Conservation (phyloP, 768 basidiomycete species). For the Collybia nuda region DNA sequence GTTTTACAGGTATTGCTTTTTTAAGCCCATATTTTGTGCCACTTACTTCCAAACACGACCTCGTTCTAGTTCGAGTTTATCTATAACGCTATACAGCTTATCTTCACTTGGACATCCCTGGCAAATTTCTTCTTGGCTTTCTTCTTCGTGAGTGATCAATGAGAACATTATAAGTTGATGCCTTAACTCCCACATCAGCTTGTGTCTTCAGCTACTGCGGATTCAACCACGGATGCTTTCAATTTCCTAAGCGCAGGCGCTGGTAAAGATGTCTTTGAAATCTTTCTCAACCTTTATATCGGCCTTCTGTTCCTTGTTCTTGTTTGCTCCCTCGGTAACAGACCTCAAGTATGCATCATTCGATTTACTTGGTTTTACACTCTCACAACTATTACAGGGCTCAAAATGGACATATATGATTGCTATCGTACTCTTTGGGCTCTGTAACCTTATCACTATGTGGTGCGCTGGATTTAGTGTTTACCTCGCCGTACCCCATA, state of each 20-base stretch:
- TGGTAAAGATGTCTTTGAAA: constrained; percentile 70
- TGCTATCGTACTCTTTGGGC: constrained; percentile 76
- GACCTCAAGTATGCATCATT: constrained; percentile 54
- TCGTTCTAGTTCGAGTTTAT: constrained; percentile 74
- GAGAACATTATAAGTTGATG: constrained; percentile 14
- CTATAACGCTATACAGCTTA: constrained; percentile 84
- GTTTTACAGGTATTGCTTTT: constrained; percentile 53
- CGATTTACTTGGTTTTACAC: not conserved
- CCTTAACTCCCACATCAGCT: constrained; percentile 46
- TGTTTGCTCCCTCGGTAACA: constrained; percentile 89
- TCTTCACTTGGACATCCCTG: constrained; percentile 93
- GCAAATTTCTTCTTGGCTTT: constrained; percentile 95
- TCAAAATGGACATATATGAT: constrained; percentile 83
- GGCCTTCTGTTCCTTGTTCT: constrained; percentile 78
- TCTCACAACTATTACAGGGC: constrained; percentile 42
- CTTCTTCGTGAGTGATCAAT: constrained; percentile 72
- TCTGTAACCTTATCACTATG: constrained; percentile 75
- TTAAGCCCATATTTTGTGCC: not conserved
- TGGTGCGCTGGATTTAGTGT: constrained; percentile 94
- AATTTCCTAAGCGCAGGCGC: constrained; percentile 75
- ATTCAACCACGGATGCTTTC: constrained; percentile 65
- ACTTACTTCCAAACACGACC: not conserved
- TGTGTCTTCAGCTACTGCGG: constrained; percentile 74
- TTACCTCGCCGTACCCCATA: constrained; percentile 79
- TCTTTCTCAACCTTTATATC: constrained; percentile 83